phyloP scores from a whole-genome alignment of 225 moss, liverwort and hornwort species.

The Sphagnum tenellum region DNA sequence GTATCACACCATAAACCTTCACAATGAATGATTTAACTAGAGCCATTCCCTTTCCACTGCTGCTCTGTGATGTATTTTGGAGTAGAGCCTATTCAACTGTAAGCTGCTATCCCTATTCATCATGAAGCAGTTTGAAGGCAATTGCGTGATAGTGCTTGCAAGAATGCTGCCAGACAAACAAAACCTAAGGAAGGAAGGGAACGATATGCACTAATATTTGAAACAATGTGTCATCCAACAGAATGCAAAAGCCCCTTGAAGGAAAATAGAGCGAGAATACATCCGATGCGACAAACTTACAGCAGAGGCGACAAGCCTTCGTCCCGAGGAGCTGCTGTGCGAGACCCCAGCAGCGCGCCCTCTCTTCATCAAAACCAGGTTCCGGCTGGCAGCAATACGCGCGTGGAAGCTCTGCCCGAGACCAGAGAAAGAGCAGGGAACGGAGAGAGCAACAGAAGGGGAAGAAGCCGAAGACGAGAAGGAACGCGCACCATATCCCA shows the following conservation, averaged over 20 bases:
- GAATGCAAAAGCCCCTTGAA: not conserved
- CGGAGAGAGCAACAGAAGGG: slow-evolving; percentile 20
- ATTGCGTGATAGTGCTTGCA: no score
- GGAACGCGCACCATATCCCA: not conserved
- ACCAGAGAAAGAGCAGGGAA: slow-evolving; percentile 26
- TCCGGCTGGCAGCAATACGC: slow-evolving; percentile 18
- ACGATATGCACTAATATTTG: no score
- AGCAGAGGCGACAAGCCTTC: slow-evolving; percentile 19
- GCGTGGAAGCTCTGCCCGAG: slow-evolving; percentile 34
- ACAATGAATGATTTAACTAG: no score
- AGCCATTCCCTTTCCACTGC: no score
- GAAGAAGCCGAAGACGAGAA: slow-evolving; percentile 1
- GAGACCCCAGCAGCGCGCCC: slow-evolving; percentile 12
- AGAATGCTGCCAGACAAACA: no score
- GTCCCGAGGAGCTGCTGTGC: slow-evolving; percentile 4
- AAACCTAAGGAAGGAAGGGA: no score
- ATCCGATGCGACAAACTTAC: not conserved
- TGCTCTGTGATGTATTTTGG: no score
- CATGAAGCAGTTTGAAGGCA: no score
- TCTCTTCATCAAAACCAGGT: slow-evolving; percentile 9
- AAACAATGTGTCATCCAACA: no score
- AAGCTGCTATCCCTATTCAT: no score
- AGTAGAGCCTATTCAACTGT: no score
- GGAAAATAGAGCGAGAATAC: not conserved
- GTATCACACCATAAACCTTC: no score